Conservation (phyloP, 495 filamentous ascomycete species). For the Bacidia rubella region DNA sequence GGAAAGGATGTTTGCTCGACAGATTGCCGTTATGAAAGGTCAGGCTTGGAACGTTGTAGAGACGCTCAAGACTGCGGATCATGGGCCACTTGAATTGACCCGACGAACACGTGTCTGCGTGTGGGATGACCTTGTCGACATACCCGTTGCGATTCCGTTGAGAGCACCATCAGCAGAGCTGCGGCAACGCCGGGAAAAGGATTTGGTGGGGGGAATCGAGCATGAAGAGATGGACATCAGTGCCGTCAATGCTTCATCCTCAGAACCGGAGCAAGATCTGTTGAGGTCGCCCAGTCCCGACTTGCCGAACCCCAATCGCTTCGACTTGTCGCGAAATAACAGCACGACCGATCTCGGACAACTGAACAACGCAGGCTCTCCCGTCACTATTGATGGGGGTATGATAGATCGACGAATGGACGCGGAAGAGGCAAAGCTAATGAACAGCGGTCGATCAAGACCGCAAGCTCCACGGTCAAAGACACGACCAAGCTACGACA, state of each 20-base stretch:
- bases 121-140: constrained; percentile 95
- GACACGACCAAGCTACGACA: constrained; percentile 19
- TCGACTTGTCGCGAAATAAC: constrained; percentile 56
- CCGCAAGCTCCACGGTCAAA: constrained; percentile 19
- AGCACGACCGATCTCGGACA: constrained; percentile 30
- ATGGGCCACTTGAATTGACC: constrained; percentile 87
- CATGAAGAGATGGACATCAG: constrained; percentile 91
- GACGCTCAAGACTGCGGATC: constrained; percentile 80
- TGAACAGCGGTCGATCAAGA: constrained; percentile 15
- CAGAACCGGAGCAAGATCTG: constrained; percentile 50
- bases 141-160: constrained; percentile 86
- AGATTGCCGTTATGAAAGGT: constrained; percentile 98
- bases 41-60: constrained; percentile 99
- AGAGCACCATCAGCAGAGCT: constrained; percentile 63
- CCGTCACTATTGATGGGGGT: constrained; percentile 23
- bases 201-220: constrained; percentile 25
- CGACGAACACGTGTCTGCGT: constrained; percentile 82
- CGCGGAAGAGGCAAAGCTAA: constrained; percentile 24
- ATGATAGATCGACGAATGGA: constrained; percentile 21
- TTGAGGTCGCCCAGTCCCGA: constrained; percentile 53
- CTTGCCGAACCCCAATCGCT: constrained; percentile 69
- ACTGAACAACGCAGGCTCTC: constrained; percentile 26
- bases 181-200: constrained; percentile 43
- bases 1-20: constrained; percentile 91
- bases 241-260: constrained; percentile 48